phyloP scores from a whole-genome alignment of 2,329 filamentous ascomycete species.

The Pseudogymnoascus sp. region DNA sequence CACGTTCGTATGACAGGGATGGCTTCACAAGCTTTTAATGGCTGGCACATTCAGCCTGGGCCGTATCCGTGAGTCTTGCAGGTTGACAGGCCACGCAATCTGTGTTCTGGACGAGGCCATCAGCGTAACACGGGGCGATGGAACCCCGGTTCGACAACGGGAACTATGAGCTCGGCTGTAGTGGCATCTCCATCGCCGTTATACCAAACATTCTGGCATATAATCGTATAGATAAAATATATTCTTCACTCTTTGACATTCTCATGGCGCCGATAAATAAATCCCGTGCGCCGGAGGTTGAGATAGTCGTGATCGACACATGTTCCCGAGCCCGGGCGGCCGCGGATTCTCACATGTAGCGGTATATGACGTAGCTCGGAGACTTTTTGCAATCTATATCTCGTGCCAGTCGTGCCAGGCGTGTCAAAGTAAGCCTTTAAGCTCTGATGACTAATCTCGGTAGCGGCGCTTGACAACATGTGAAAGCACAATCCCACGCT shows the following conservation, averaged over 20 bases:
- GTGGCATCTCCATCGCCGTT: background rate
- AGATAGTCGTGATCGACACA: slow-evolving; percentile 5
- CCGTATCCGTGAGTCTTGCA: background rate
- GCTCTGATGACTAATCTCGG: slow-evolving; percentile 2
- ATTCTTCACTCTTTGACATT: too few relatives aligned
- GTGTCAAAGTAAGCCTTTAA: background rate
- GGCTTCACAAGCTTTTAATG: background rate
- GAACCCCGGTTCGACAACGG: background rate
- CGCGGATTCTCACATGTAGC: slow-evolving; percentile 6
- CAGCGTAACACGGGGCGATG: background rate
- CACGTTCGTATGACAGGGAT: background rate
- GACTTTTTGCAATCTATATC: background rate
- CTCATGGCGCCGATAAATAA: background rate
- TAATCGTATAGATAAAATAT: too few relatives aligned
- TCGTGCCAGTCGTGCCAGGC: background rate
- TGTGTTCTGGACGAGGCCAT: background rate
- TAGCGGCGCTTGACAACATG: background rate
- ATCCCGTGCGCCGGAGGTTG: background rate
- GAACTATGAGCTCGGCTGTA: background rate
- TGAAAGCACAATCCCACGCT: background rate
- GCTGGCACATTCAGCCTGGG: background rate
- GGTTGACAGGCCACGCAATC: background rate
- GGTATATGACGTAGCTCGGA: background rate
- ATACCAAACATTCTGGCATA: background rate
- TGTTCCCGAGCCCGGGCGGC: background rate